Evolutionary conservation across 129 eudicot species (phyloP).

Genomic region (Chrysanthemum makinoi): DNA sequence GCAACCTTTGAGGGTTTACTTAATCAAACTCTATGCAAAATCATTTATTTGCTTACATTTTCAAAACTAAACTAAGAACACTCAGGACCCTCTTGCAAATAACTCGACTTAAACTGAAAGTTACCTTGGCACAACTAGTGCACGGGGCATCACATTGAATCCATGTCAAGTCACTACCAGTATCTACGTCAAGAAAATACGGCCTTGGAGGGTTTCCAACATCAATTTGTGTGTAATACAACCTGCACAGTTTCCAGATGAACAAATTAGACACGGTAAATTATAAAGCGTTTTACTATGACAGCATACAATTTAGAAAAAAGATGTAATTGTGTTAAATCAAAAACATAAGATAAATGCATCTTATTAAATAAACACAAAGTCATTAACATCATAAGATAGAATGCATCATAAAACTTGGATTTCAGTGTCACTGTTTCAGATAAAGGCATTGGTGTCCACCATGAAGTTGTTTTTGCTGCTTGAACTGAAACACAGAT

Average conservation of each 20-base stretch:
- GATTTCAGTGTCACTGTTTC: no score
- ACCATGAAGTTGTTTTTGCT: no score
- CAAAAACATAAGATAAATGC: background rate
- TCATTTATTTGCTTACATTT: no score
- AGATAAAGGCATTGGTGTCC: no score
- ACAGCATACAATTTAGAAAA: constrained; percentile 8
- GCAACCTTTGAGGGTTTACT: background rate
- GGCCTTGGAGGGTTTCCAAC: constrained; percentile 84
- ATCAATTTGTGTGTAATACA: constrained; percentile 55
- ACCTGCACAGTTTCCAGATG: constrained; percentile 37
- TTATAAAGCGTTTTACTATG: background rate
- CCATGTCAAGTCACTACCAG: constrained; percentile 91
- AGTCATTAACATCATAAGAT: no score
- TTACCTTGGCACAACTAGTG: constrained; percentile 77
- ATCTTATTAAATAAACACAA: no score
- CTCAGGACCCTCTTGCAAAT: constrained; percentile 14
- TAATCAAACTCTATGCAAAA: background rate
- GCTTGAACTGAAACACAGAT: no score
- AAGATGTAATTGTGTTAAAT: background rate
- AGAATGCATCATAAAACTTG: no score
- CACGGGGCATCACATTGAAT: constrained; percentile 94
- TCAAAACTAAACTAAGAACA: background rate
- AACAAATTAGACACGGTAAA: background rate
- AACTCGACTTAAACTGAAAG: background rate
- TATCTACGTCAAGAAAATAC: constrained; percentile 77